A percentile compares a stretch with the other conserved stretches of the same genome.
phyloP scores from a whole-genome alignment of 2,329 filamentous ascomycete species.

The Atkinsonella hypoxylon region DNA sequence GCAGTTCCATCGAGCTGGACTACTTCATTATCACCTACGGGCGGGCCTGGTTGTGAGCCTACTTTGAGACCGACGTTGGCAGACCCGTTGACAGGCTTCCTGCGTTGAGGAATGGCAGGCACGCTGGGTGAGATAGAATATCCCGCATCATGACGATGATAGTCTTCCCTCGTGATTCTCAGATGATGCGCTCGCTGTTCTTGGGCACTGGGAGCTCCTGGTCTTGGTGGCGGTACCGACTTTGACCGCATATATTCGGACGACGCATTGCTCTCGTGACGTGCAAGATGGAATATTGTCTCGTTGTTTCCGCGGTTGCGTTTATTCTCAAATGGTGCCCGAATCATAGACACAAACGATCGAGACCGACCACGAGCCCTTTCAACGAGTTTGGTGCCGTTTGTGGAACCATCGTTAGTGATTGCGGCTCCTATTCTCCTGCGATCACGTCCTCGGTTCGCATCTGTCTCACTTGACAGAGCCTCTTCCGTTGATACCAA shows the following conservation, averaged over 20 bases:
- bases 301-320: slow-evolving; percentile 18
- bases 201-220: slow-evolving; percentile 8
- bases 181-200: slow-evolving; percentile 21
- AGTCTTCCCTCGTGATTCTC: slow-evolving; percentile 22
- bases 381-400: slow-evolving; percentile 11
- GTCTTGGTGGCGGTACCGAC: slow-evolving; percentile 10
- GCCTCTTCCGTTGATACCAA: slow-evolving; percentile 7
- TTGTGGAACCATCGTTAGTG: slow-evolving; percentile 8
- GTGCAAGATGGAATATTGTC: slow-evolving; percentile 21
- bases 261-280: slow-evolving; percentile 16
- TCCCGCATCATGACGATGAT: slow-evolving; percentile 13
- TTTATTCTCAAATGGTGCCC: slow-evolving; percentile 21
- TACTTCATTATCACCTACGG: background rate
- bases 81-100: slow-evolving; percentile 21
- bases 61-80: slow-evolving; percentile 15
- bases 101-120: slow-evolving; percentile 18
- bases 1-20: background rate
- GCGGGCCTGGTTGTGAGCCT: background rate
- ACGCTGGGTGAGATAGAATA: slow-evolving; percentile 16
- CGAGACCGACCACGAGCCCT: slow-evolving; percentile 20
- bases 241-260: slow-evolving; percentile 18
- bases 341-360: slow-evolving; percentile 24
- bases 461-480: slow-evolving; percentile 5
- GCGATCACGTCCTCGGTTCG: slow-evolving; percentile 2
- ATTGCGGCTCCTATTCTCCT: slow-evolving; percentile 6